Base-by-base conservation (phyloP, 2,329 filamentous ascomycete species). In the Colletotrichum karsti region DNA sequence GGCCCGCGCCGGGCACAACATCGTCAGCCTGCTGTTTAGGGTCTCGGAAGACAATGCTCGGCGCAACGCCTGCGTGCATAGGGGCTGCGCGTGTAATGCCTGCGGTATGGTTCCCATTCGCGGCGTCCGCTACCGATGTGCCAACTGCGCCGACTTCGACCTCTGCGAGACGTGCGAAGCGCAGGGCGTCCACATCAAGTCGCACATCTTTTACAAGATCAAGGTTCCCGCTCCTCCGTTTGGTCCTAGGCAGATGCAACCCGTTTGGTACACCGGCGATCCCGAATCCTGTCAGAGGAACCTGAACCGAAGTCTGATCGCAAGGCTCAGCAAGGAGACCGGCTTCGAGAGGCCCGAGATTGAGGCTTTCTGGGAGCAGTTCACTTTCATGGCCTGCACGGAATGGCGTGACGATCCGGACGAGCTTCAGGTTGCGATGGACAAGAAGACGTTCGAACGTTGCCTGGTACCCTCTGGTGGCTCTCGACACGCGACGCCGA, bases 191-290 rank as follows among this genome's bases (percentile, higher is more conserved):
- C 95, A 97, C 76, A 90, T 88, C 75, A 97, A 95, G 78, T 97
- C 94, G 2, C 96, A 99, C 79, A 89, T 98, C 50, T 98, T 99
- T 80, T 97, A 97, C 85, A 98, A 98, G 79, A 93, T 99, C 75
- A 91, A 91, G 62, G 91, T 98, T 10, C 96, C 96, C 1, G 92
- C 94, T 1, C 94, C 95, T 0, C 92, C 94, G 30, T 90, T 97
- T 63, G 92, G 92, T 3, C 91, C 93, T 2, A 89, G 93, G 57
- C 92, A 95, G 77, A 92, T 91, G 75, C 92, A 94, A 73, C 91
- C 92, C 7, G 89, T 94, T 2, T 96, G 92, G 90, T 98, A 97
- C 77, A 93, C 94, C 1, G 95, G 95, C 46, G 93, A 97, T 74
- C 94, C 95, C 9, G 89, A 92, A 70, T 88, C 88, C 71, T 89